These are phyloP conservation scores for Medicago lupulina DNA, from an alignment of 306 rosid genomes.

Conservation along the genomic window DNA sequence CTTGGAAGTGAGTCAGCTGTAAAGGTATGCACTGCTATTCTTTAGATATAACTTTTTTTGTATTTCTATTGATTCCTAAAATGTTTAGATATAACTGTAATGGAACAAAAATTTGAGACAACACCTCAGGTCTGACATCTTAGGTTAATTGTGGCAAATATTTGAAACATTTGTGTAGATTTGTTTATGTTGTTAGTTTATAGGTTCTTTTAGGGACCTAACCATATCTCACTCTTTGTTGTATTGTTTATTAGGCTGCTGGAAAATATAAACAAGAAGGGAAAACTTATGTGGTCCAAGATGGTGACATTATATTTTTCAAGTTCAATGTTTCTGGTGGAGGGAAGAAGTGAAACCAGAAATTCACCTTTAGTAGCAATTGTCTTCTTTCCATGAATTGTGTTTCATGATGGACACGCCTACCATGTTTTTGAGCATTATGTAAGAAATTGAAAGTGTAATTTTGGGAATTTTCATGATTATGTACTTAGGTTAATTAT, in stretches of 20 bases:
- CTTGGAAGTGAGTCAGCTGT: slow-evolving; percentile 88
- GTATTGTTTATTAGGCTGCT: slow-evolving; percentile 62
- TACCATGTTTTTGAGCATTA: slow-evolving; percentile 30
- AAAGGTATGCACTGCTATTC: slow-evolving; percentile 60
- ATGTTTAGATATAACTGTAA: not conserved
- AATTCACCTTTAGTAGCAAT: slow-evolving; percentile 5
- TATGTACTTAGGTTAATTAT: slow-evolving; percentile 24
- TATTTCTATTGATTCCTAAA: slow-evolving; percentile 15
- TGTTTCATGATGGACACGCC: slow-evolving; percentile 32
- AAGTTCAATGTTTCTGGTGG: slow-evolving; percentile 98
- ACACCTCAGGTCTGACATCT: not conserved
- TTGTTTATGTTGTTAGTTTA: not conserved
- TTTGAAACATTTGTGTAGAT: not conserved
- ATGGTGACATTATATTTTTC: slow-evolving; percentile 89
- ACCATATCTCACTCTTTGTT: slow-evolving; percentile 6
- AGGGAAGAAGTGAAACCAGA: slow-evolving; percentile 80
- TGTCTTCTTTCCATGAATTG: slow-evolving; percentile 35
- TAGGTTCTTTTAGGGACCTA: slow-evolving; percentile 1
- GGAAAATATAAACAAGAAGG: slow-evolving; percentile 97
- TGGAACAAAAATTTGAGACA: not conserved
- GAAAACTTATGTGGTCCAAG: slow-evolving; percentile 91
- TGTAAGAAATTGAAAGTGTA: slow-evolving; percentile 47
- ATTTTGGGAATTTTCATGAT: slow-evolving; percentile 38
- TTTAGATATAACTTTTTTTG: slow-evolving; percentile 18
- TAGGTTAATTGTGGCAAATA: not conserved